phyloP scores from a whole-genome alignment of 1,284 basidiomycete genomes.

The Bothia castanella region DNA sequence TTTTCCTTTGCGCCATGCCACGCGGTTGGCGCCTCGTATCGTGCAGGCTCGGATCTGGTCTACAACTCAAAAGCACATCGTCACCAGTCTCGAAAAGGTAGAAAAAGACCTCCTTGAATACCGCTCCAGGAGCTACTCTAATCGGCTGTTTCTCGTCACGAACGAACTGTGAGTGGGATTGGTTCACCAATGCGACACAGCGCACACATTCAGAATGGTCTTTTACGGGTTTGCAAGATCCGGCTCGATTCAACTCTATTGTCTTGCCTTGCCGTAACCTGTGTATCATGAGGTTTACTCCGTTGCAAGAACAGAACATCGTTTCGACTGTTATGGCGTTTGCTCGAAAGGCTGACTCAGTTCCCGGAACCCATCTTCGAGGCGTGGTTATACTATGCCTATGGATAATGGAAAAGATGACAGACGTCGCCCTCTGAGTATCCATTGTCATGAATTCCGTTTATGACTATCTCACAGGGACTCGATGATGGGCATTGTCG shows the following conservation, averaged over 20 bases:
- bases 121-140: slow-evolving; percentile 17
- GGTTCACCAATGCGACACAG: no score
- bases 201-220: no score
- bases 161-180: slow-evolving; percentile 8
- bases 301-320: slow-evolving; percentile 12
- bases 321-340: slow-evolving; percentile 5
- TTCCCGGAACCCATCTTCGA: slow-evolving; percentile 15
- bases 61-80: slow-evolving; percentile 16
- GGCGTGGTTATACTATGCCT: slow-evolving; percentile 6
- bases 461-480: slow-evolving; percentile 22
- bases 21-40: neutral
- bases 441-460: slow-evolving; percentile 15
- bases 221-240: no score
- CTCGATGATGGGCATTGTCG: slow-evolving; percentile 9
- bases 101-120: slow-evolving; percentile 22
- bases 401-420: neutral
- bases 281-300: slow-evolving; percentile 11
- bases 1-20: no score
- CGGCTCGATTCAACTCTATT: slow-evolving; percentile 13
- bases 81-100: slow-evolving; percentile 19
- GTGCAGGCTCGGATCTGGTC: slow-evolving; percentile 18
- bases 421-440: neutral
- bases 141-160: slow-evolving; percentile 12
- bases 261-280: slow-evolving; percentile 13
- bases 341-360: slow-evolving; percentile 6